phyloP scores from a whole-genome alignment of 164 flowering plant genomes.

The Nymphaea thermarum region DNA sequence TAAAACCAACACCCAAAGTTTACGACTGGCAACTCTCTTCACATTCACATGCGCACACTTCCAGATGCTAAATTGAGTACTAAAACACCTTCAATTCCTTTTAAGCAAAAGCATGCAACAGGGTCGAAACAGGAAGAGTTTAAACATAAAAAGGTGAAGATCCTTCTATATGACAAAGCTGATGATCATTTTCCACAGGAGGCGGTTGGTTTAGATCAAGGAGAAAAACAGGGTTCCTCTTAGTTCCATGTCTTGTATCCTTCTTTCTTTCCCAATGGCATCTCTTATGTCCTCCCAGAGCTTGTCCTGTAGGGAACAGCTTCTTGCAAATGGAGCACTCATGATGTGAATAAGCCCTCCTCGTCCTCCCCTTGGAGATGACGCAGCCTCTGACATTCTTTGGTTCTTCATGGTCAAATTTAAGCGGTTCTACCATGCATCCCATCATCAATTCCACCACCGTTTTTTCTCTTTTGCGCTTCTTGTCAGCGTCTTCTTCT shows the following conservation, averaged over 20 bases:
- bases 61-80: background rate
- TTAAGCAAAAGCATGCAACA: background rate
- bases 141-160: background rate
- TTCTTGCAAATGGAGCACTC: slow-evolving; percentile 23
- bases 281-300: slow-evolving; percentile 34
- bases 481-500: background rate
- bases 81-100: no score
- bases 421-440: background rate
- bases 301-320: slow-evolving; percentile 27
- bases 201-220: background rate
- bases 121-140: background rate
- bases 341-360: slow-evolving; percentile 3
- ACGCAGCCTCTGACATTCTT: background rate
- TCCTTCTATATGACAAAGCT: background rate
- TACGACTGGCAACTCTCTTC: background rate
- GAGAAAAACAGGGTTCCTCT: background rate
- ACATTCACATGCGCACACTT: background rate
- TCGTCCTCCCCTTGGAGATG: background rate
- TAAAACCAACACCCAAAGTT: background rate
- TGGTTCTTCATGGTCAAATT: background rate
- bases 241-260: background rate
- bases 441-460: background rate
- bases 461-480: background rate
- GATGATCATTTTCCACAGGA: background rate
- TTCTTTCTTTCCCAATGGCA: slow-evolving; percentile 11